Percentiles rank a stretch among this genome's conserved stretches.
Evolutionary conservation across 345 rosid species (phyloP).

Genomic region (Zanthoxylum bungeanum): DNA sequence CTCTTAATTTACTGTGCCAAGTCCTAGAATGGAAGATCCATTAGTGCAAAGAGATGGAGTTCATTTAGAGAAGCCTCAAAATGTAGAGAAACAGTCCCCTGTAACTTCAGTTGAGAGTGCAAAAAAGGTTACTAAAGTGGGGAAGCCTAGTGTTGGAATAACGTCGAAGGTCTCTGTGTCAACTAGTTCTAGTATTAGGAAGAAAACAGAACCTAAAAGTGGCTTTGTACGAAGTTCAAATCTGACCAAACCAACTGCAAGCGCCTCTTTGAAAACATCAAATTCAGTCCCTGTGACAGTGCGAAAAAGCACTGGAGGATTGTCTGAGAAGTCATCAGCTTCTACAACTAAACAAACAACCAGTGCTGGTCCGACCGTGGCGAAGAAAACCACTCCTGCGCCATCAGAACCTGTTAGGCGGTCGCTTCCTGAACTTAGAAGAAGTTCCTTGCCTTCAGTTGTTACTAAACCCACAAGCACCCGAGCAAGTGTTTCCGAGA

Average conservation of each 20-base stretch:
- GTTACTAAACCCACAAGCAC: constrained; percentile 42
- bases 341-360: constrained; percentile 28
- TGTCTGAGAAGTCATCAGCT: constrained; percentile 45
- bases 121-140: constrained; percentile 30
- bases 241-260: constrained; percentile 39
- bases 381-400: constrained; percentile 44
- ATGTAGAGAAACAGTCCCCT: constrained; percentile 35
- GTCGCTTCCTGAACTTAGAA: constrained; percentile 82
- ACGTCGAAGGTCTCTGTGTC: constrained; percentile 40
- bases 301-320: constrained; percentile 89
- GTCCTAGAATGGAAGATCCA: constrained; percentile 57
- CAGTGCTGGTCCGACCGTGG: constrained; percentile 28
- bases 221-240: constrained; percentile 35
- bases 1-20: constrained; percentile 19
- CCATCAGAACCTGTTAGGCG: constrained; percentile 53
- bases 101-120: constrained; percentile 35
- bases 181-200: constrained; percentile 40
- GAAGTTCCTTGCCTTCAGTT: constrained; percentile 70
- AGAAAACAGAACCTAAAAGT: constrained; percentile 45
- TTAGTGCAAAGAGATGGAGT: constrained; percentile 36
- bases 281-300: constrained; percentile 53
- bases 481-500: constrained; percentile 43
- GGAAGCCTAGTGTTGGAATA: constrained; percentile 37
- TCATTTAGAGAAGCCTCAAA: constrained; percentile 23
- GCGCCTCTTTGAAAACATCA: constrained; percentile 41